Conservation (phyloP, 2,329 filamentous ascomycete species). For the Neophaeococcomyces mojaviensis region DNA sequence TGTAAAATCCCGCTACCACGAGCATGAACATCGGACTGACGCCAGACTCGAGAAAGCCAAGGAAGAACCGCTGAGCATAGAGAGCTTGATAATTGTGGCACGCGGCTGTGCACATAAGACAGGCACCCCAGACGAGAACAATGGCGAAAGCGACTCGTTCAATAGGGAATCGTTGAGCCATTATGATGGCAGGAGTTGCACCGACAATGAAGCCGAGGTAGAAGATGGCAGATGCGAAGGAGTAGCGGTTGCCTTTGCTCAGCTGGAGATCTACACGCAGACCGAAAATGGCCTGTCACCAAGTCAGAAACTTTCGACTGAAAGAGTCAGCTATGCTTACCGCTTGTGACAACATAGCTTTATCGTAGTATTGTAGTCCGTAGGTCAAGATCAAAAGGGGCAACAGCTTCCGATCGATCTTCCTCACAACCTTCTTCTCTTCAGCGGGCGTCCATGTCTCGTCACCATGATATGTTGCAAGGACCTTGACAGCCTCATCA, state of each 20-base stretch:
- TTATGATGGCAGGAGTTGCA: constrained; percentile 64
- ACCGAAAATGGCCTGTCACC: constrained; percentile 34
- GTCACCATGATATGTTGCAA: constrained; percentile 37
- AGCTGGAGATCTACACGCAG: constrained; percentile 36
- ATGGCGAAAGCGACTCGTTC: constrained; percentile 55
- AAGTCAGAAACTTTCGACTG: neutral
- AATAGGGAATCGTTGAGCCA: constrained; percentile 59
- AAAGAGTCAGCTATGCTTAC: constrained; percentile 25
- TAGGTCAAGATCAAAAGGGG: constrained; percentile 48
- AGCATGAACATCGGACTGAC: constrained; percentile 62
- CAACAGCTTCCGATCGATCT: constrained; percentile 39
- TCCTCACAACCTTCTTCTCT: constrained; percentile 28
- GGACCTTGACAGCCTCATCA: constrained; percentile 26
- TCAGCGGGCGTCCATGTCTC: constrained; percentile 41
- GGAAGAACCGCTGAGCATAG: constrained; percentile 59
- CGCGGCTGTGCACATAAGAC: constrained; percentile 62
- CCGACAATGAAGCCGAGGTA: constrained; percentile 73
- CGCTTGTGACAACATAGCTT: constrained; percentile 49
- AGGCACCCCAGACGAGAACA: constrained; percentile 58
- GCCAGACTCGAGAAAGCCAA: constrained; percentile 54
- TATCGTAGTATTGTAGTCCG: constrained; percentile 45
- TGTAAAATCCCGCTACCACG: constrained; percentile 56
- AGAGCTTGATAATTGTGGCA: constrained; percentile 57
- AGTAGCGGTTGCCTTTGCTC: constrained; percentile 35
- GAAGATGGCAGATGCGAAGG: constrained; percentile 32